phyloP scores from a whole-genome alignment of 192 early-diverging fungal species.

The Geosiphon pyriformis region DNA sequence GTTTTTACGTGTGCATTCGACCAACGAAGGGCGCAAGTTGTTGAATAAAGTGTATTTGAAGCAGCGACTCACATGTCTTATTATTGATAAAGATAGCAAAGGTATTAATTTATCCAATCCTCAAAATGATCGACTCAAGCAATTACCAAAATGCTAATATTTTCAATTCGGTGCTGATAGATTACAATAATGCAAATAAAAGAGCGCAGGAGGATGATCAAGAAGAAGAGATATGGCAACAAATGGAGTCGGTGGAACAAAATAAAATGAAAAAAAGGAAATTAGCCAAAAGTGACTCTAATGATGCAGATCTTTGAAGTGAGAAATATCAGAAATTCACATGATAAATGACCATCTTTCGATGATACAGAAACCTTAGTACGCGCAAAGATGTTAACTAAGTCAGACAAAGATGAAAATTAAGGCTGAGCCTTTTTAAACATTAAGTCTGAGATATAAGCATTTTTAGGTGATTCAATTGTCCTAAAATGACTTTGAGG shows the following conservation, averaged over 20 bases:
- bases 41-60: conserved; percentile 70
- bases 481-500: too few species aligned
- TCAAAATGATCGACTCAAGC: conserved; percentile 17
- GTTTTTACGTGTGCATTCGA: conserved; percentile 72
- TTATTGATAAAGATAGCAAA: conserved; percentile 54
- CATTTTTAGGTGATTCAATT: too few species aligned
- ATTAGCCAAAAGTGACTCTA: conserved; percentile 20
- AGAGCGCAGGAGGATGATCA: conserved; percentile 10
- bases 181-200: too few species aligned
- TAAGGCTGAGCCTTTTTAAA: too few species aligned
- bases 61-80: conserved; percentile 58
- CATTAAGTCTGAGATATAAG: too few species aligned
- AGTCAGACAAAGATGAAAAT: too few species aligned
- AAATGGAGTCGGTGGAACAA: conserved; percentile 33
- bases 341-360: too few species aligned
- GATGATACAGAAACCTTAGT: too few species aligned
- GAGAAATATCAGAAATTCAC: too few species aligned
- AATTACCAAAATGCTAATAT: conserved; percentile 7
- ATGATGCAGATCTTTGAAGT: too few species aligned
- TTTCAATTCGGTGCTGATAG: too few species aligned
- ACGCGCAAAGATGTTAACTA: too few species aligned
- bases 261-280: conserved; percentile 26
- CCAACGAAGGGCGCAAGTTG: conserved; percentile 41
- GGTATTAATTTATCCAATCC: neutral
- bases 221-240: conserved; percentile 64